Evolutionary conservation across 495 filamentous ascomycete genomes (phyloP), one percentile per base, ranked within the genome.

Genomic region (Penicillium flavigenum): DNA sequence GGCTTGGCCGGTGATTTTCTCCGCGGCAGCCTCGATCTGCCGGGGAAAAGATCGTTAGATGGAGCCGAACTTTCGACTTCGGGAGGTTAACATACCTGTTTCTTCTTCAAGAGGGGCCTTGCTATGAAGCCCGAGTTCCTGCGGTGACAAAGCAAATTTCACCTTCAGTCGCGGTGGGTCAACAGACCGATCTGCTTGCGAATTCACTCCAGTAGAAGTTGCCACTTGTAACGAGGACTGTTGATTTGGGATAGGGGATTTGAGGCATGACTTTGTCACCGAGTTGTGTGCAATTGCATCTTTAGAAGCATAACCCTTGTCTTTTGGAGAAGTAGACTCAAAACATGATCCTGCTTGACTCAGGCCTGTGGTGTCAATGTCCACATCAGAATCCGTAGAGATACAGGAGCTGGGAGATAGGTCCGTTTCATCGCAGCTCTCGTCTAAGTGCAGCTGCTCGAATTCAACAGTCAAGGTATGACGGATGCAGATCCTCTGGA

Each of bases 401-500:
- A 32, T 14, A 29, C 9, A 20, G n/a, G 34, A 47, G 26, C 32
- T 44, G 16, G 49, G 39, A 2, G 20, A 48, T 7, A 20, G 12
- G 36, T 51, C 56, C 16, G 48, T 38, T 10, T 65, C 54, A 1
- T 61, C 57, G 29, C 54, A 45, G 51, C 47, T 52, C 39, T 63
- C 66, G 17, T 66, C 53, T 36, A 64, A n/a, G 34, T 52, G 52
- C 11, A 71, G 59, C 19, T 57, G 58, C 34, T 66, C 39, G 16
- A 65, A 65, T 11, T 63, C 53, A 3, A 47, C 24, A 2, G 65
- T 46, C 10, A 63, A 42, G 12, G 58, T 51, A 47, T 53, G n/a
- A 41, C 54, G 68, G 12, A 56, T 41, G 34, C 60, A 55, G 45
- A 66, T 61, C 11, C 59, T 60, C 26, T 64, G 57, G 27, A 76